These are phyloP conservation scores for Chlamydomonas sp. DNA, from an alignment of 139 green algal genomes.

Conservation along the genomic window DNA sequence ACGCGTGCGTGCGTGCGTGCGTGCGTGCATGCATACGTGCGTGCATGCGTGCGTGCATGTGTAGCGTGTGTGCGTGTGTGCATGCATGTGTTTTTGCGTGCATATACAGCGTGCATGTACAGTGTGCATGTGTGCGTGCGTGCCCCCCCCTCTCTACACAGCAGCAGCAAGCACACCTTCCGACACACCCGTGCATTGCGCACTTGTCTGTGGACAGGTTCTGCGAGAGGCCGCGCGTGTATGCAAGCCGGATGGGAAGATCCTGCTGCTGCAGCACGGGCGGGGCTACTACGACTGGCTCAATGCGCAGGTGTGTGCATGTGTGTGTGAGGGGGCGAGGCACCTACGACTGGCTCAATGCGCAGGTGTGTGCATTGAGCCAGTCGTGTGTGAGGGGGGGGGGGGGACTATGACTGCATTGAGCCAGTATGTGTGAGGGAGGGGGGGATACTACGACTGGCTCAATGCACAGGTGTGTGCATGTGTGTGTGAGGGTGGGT, in stretches of 20 bases:
- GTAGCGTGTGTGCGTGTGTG: background rate
- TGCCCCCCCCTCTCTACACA: too few relatives aligned
- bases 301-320: too few relatives aligned
- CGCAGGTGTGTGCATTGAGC: too few relatives aligned
- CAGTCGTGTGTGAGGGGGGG: too few relatives aligned
- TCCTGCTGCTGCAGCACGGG: slow-evolving; percentile 38
- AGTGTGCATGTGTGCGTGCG: background rate
- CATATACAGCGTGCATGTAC: background rate
- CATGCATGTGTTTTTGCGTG: background rate
- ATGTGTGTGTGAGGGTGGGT: too few relatives aligned
- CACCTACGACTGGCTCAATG: too few relatives aligned
- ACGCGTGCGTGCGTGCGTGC: background rate
- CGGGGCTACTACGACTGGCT: slow-evolving; percentile 22
- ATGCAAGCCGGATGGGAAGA: slow-evolving; percentile 27
- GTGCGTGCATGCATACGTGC: background rate
- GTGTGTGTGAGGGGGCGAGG: too few relatives aligned
- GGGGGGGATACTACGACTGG: too few relatives aligned
- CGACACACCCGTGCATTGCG: background rate
- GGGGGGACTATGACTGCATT: too few relatives aligned
- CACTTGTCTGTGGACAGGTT: slow-evolving; percentile 17
- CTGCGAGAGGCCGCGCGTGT: slow-evolving; percentile 27
- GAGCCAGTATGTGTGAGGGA: too few relatives aligned
- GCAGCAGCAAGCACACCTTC: background rate
- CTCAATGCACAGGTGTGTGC: too few relatives aligned
- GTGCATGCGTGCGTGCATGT: background rate